Conservation (phyloP, 345 rosid genomes). For the Bruguiera gymnorhiza region DNA sequence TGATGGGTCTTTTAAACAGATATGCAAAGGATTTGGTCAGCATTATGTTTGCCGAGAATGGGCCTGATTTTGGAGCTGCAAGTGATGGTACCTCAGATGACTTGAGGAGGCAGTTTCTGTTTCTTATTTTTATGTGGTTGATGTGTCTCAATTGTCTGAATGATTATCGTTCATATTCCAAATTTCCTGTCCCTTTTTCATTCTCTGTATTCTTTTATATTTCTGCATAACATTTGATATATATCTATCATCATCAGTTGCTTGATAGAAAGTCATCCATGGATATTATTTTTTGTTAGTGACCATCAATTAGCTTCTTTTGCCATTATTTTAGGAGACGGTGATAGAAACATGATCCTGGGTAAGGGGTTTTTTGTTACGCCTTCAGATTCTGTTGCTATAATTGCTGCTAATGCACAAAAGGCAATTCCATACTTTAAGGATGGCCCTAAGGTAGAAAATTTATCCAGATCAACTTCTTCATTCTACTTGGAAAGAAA, state of each 20-base stretch:
- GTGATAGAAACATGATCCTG: constrained; percentile 93
- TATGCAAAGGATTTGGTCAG: constrained; percentile 91
- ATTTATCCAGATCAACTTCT: neutral
- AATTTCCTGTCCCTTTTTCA: no score
- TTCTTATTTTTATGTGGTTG: no score
- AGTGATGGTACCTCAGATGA: constrained; percentile 68
- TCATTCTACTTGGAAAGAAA: neutral
- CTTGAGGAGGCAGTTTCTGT: no score
- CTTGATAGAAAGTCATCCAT: no score
- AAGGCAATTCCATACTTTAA: constrained; percentile 75
- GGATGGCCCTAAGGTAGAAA: constrained; percentile 71
- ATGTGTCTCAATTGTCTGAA: no score
- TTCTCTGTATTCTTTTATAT: no score
- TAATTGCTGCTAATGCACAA: constrained; percentile 88
- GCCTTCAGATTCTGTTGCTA: constrained; percentile 92
- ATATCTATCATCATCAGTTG: no score
- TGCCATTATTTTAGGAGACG: constrained; percentile 61
- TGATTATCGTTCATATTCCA: no score
- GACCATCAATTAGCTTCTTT: neutral
- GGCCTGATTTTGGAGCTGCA: constrained; percentile 96
- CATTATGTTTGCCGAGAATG: constrained; percentile 69
- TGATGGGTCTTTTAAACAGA: constrained; percentile 39
- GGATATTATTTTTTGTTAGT: no score
- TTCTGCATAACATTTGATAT: no score
- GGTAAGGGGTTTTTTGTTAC: constrained; percentile 84